Evolutionary conservation across 192 early-diverging fungal species (phyloP), one percentile per base, ranked within the genome.

Genomic region (Globomyces pollinis-pini): DNA sequence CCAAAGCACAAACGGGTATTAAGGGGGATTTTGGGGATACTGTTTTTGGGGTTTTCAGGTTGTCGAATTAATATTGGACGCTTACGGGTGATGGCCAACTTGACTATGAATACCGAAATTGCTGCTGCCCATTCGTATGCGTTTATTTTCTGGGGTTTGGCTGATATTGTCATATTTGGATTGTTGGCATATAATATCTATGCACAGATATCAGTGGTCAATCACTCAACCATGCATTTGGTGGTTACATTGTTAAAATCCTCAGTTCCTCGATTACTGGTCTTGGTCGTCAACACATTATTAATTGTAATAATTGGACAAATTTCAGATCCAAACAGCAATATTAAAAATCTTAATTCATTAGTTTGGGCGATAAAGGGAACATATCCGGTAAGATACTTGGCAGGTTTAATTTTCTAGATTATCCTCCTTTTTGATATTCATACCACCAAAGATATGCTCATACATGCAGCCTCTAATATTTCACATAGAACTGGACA

Each of bases 381-480:
- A 31, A 50, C 65, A 2, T 68, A 68, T 38, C 65, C 66, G 1
- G 16, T 50, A 44, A 68, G 70, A n/a, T n/a, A n/a, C n/a, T n/a
- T n/a, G n/a, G n/a, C n/a, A n/a, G n/a, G n/a, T n/a, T n/a, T n/a
- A n/a, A n/a, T n/a, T n/a, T n/a, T n/a, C n/a, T n/a, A n/a, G 44
- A 12, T 47, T 15, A 68, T 68, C 34, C 16, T 68, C 18, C 39
- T 68, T 6, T 24, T 68, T 68, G 66, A 68, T 28, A 59, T 68
- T 55, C 66, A 58, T 18, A 30, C 43, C 16, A 68, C 66, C 11
- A 66, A 68, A 32, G 31, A 28, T 59, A 36, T 51, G 50, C n/a
- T n/a, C n/a, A n/a, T n/a, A n/a, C n/a, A n/a, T n/a, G n/a, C n/a
- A n/a, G n/a, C n/a, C n/a, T n/a, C n/a, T n/a, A n/a, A n/a, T n/a